Evolutionary conservation across 345 rosid species (phyloP).

Genomic region (Pistacia vera): DNA sequence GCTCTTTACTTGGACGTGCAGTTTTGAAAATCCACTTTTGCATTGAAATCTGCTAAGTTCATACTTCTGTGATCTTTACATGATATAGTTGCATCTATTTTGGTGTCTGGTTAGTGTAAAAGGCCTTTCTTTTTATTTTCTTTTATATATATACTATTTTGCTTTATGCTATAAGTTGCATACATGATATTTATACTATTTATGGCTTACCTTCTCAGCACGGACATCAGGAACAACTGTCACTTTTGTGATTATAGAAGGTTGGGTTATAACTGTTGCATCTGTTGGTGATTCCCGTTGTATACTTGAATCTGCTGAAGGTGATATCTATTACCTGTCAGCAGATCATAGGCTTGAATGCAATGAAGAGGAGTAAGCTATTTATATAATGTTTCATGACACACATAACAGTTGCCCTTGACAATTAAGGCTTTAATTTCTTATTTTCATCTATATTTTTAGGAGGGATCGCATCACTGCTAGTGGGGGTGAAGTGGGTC

Average conservation of each 20-base stretch:
- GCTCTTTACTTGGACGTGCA: not conserved
- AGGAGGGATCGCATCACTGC: slow-evolving; percentile 94
- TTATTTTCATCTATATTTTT: slow-evolving; percentile 19
- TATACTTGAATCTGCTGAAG: slow-evolving; percentile 95
- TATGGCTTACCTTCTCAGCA: slow-evolving; percentile 46
- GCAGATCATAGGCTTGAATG: slow-evolving; percentile 97
- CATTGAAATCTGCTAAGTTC: not conserved
- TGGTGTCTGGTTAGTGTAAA: slow-evolving; percentile 3
- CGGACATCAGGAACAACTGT: slow-evolving; percentile 94
- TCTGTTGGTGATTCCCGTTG: slow-evolving; percentile 99
- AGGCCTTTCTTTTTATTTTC: not conserved
- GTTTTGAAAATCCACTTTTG: not conserved
- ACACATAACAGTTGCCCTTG: slow-evolving; percentile 12
- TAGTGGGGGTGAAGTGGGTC: slow-evolving; percentile 99
- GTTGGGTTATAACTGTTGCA: slow-evolving; percentile 92
- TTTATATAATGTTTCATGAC: slow-evolving; percentile 2
- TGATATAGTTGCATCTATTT: not conserved
- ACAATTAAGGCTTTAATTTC: slow-evolving; percentile 12
- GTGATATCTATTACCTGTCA: slow-evolving; percentile 83
- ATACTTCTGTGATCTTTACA: not conserved
- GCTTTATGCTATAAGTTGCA: not conserved
- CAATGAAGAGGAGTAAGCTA: slow-evolving; percentile 91
- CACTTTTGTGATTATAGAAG: slow-evolving; percentile 90
- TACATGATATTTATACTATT: not conserved
- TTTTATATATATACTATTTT: too few relatives aligned